These are phyloP conservation scores for Psidium guajava DNA, from an alignment of 345 rosid genomes.

Conservation along the genomic window DNA sequence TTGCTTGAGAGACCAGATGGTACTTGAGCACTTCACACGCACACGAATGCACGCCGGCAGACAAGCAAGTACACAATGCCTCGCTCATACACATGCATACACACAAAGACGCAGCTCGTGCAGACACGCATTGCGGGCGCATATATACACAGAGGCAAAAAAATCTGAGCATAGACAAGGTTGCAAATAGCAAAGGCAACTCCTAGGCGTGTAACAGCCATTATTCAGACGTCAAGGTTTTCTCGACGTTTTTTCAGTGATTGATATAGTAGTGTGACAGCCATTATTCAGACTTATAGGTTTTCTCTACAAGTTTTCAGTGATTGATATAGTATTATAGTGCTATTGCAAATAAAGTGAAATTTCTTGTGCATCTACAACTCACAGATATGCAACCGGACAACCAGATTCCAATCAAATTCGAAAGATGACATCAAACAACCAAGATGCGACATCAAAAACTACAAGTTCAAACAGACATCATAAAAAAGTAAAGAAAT, in stretches of 20 bases:
- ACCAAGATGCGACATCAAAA: not conserved
- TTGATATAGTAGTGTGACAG: not conserved
- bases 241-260: not conserved
- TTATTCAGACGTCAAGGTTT: not conserved
- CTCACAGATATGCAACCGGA: not conserved
- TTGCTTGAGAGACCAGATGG: not conserved
- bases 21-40: not conserved
- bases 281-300: not conserved
- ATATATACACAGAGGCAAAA: not conserved
- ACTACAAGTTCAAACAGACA: not conserved
- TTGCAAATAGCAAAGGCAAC: not conserved
- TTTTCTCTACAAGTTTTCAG: not conserved
- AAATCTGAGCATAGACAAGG: not conserved
- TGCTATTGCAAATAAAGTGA: not conserved
- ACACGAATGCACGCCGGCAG: not conserved
- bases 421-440: not conserved
- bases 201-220: not conserved
- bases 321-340: not conserved
- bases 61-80: not conserved
- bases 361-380: not conserved
- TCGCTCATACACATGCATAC: not conserved
- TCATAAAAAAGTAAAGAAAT: not conserved
- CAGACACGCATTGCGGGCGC: not conserved
- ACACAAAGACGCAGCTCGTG: not conserved
- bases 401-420: not conserved